Conservation (phyloP, 108 stramenopile genomes). For the Phaeodactylum tricornutum region DNA sequence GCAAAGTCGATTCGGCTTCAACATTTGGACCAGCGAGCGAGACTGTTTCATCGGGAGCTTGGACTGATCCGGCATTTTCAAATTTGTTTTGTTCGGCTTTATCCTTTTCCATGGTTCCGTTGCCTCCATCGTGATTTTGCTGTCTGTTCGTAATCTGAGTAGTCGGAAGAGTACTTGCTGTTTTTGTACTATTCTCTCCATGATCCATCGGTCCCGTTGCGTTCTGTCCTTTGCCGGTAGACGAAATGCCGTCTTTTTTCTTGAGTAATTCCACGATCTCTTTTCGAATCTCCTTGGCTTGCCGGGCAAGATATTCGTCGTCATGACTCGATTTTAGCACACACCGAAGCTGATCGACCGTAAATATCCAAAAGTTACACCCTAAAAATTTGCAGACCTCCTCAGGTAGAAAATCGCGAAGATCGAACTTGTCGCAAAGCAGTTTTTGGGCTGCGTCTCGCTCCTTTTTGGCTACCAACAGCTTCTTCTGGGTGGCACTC, state of each 20-base stretch:
- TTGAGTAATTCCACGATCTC: background rate
- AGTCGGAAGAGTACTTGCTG: too few species aligned
- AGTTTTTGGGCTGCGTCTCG: slow-evolving; percentile 11
- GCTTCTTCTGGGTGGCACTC: slow-evolving; percentile 5
- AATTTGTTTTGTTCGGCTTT: too few species aligned
- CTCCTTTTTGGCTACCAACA: slow-evolving; percentile 17
- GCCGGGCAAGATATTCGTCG: background rate
- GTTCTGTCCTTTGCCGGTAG: slow-evolving; percentile 1
- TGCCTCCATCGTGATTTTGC: too few species aligned
- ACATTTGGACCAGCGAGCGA: too few species aligned
- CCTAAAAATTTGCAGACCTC: slow-evolving; percentile 27
- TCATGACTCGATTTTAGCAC: slow-evolving; percentile 5
- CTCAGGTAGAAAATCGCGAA: slow-evolving; percentile 15
- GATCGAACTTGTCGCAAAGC: slow-evolving; percentile 17
- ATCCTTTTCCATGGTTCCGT: too few species aligned
- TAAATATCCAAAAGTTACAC: slow-evolving; percentile 30
- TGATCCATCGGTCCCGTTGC: too few species aligned
- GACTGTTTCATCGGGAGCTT: too few species aligned
- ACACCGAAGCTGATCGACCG: slow-evolving; percentile 23
- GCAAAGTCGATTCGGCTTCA: slow-evolving; percentile 2
- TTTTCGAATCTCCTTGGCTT: background rate
- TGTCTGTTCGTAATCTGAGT: too few species aligned
- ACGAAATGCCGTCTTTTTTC: background rate
- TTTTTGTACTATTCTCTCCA: too few species aligned
- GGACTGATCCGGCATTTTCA: too few species aligned